Evolutionary conservation across 2,329 filamentous ascomycete genomes (phyloP).

Genomic region (Cladophialophora bantiana): DNA sequence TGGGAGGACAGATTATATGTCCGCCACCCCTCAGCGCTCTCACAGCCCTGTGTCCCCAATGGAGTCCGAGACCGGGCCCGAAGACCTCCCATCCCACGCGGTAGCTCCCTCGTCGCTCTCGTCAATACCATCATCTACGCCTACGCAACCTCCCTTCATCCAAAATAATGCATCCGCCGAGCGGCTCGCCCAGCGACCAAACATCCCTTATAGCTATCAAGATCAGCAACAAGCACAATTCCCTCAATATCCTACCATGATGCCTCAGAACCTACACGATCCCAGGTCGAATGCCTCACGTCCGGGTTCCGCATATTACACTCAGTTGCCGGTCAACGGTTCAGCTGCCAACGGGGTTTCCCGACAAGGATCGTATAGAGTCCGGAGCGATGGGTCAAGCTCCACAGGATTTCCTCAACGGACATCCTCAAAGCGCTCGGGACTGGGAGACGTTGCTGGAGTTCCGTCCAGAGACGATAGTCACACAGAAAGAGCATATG

Average conservation of each 20-base stretch:
- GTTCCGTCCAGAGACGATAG: slow-evolving; percentile 73
- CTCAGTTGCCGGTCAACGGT: slow-evolving; percentile 51
- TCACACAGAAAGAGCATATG: slow-evolving; percentile 73
- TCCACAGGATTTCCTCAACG: slow-evolving; percentile 63
- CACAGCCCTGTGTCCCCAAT: slow-evolving; percentile 39
- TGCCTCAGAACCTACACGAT: slow-evolving; percentile 51
- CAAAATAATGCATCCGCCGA: slow-evolving; percentile 27
- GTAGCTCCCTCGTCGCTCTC: slow-evolving; percentile 24
- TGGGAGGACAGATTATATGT: slow-evolving; percentile 33
- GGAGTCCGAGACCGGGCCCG: slow-evolving; percentile 23
- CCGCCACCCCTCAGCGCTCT: slow-evolving; percentile 25
- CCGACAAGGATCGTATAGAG: slow-evolving; percentile 58
- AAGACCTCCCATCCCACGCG: slow-evolving; percentile 28
- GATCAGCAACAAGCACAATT: slow-evolving; percentile 52
- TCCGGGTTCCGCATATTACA: slow-evolving; percentile 58
- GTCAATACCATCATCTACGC: slow-evolving; percentile 11
- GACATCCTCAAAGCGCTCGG: slow-evolving; percentile 66
- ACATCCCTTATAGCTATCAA: slow-evolving; percentile 54
- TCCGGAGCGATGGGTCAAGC: slow-evolving; percentile 65
- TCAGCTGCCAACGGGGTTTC: slow-evolving; percentile 45
- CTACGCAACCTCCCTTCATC: slow-evolving; percentile 21
- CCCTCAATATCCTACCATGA: slow-evolving; percentile 53
- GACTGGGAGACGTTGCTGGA: slow-evolving; percentile 62
- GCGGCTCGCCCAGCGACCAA: slow-evolving; percentile 45
- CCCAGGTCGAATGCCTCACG: slow-evolving; percentile 48